Evolutionary conservation across 805 yeast species (phyloP).

Genomic region (Yamadazyma insecticola): DNA sequence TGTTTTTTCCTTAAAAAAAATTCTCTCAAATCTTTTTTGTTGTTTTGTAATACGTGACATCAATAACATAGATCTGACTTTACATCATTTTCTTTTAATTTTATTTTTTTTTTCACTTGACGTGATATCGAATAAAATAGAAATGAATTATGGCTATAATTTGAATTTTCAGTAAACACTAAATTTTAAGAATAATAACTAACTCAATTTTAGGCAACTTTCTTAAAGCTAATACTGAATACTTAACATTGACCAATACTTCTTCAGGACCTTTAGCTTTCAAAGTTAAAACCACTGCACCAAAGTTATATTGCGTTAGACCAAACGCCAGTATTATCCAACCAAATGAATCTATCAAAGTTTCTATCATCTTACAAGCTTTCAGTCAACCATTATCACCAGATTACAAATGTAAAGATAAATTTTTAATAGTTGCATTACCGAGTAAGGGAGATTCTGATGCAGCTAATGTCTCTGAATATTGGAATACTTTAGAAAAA

Average conservation of each 20-base stretch:
- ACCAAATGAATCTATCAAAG: conserved; percentile 69
- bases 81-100: no score
- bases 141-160: neutral
- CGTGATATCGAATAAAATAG: neutral
- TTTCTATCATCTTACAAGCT: conserved; percentile 84
- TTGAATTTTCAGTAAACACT: no score
- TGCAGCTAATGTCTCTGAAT: conserved; percentile 53
- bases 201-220: conserved; percentile 55
- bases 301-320: conserved; percentile 90
- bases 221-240: conserved; percentile 64
- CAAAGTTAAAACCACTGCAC: conserved; percentile 98
- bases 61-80: no score
- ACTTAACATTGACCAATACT: conserved; percentile 51
- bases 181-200: conserved; percentile 1
- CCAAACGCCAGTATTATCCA: conserved; percentile 83
- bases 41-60: neutral
- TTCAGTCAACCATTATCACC: conserved; percentile 67
- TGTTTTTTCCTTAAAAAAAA: neutral
- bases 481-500: conserved; percentile 72
- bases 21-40: neutral
- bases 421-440: conserved; percentile 82
- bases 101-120: neutral
- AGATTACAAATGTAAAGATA: conserved; percentile 82
- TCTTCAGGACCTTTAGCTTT: conserved; percentile 65
- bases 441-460: conserved; percentile 66